Evolutionary conservation across 2,329 filamentous ascomycete species (phyloP), one percentile per base, ranked within the genome.

Genomic region (Lomentospora prolificans): DNA sequence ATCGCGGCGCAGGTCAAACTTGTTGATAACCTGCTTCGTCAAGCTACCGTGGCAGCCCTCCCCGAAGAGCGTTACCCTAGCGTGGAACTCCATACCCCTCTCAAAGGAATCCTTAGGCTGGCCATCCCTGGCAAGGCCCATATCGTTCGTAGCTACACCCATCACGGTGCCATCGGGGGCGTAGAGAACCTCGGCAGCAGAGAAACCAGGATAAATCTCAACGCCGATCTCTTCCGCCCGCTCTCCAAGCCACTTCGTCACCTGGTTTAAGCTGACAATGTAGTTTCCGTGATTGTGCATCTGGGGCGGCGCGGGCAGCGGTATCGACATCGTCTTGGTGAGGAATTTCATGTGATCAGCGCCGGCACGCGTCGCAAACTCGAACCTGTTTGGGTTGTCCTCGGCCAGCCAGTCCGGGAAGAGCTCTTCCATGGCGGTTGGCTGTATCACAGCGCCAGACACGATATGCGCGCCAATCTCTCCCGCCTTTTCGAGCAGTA

Each of bases 211-310:
- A 64, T 97, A 99, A 10, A 99, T 82, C 72, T 99, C 94, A 27
- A 99, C 94, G 30, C 94, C 94, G 28, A 95, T 67, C 72, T 97
- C 94, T 72, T 99, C 94, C n/a, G 94, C 94, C 51, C 92, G 83
- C 69, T 97, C 94, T 51, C 89, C 91, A 2, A 99, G 78, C 94
- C 94, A 99, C 72, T 92, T 95, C 57, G 88, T 87, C 66, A 99
- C 86, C 70, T 97, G 89, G 70, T 95, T 97, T 65, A 99, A 74
- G 66, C 89, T 95, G 65, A 99, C 84, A 62, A 99, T 99, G 70
- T 95, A 97, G 73, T 99, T 99, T 62, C 94, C 94, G 65, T 95
- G 82, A 69, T 99, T 99, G 75, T 91, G 84, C 94, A 99, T 99
- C 74, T 97, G 94, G 30, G 94, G 94, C 48, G 94, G 94, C 10